Conservation (phyloP, 208 protist species). For the Wallacemonas sp. region DNA sequence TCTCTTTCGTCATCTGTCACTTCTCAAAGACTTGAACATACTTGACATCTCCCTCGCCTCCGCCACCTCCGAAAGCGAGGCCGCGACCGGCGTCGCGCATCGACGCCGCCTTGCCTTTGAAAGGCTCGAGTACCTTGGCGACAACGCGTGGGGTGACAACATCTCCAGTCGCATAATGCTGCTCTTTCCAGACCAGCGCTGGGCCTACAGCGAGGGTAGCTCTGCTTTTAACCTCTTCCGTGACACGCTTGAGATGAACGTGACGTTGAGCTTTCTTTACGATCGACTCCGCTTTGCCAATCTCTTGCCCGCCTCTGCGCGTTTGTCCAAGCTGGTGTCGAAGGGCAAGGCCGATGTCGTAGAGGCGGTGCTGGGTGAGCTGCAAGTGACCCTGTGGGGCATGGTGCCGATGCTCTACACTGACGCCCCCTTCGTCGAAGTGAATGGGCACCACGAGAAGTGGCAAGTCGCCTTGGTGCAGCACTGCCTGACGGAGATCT, state of each 20-base stretch:
- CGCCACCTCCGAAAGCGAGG: neutral
- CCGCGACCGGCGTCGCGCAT: constrained; percentile 22
- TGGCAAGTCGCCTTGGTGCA: constrained; percentile 56
- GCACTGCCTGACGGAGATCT: constrained; percentile 88
- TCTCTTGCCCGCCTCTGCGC: constrained; percentile 30
- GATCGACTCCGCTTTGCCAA: constrained; percentile 61
- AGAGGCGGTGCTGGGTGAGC: constrained; percentile 75
- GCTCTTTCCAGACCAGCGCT: constrained; percentile 78
- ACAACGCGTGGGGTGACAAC: constrained; percentile 71
- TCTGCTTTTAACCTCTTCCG: constrained; percentile 65
- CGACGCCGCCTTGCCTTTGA: constrained; percentile 79
- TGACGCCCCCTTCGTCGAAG: constrained; percentile 62
- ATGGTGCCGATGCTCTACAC: constrained; percentile 67
- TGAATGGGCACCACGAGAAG: constrained; percentile 57
- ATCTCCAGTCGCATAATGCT: constrained; percentile 68
- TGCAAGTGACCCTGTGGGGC: constrained; percentile 57
- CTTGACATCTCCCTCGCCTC: constrained; percentile 57
- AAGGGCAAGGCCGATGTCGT: constrained; percentile 87
- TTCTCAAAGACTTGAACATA: constrained; percentile 44
- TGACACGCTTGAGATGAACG: constrained; percentile 83
- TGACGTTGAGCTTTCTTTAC: constrained; percentile 77
- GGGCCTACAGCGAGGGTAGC: constrained; percentile 64
- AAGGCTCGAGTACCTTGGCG: constrained; percentile 85
- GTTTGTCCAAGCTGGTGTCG: constrained; percentile 3
- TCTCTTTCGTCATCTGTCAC: constrained; percentile 35